Base-by-base conservation (phyloP, 768 basidiomycete species). In the Kwoniella botswanensis region DNA sequence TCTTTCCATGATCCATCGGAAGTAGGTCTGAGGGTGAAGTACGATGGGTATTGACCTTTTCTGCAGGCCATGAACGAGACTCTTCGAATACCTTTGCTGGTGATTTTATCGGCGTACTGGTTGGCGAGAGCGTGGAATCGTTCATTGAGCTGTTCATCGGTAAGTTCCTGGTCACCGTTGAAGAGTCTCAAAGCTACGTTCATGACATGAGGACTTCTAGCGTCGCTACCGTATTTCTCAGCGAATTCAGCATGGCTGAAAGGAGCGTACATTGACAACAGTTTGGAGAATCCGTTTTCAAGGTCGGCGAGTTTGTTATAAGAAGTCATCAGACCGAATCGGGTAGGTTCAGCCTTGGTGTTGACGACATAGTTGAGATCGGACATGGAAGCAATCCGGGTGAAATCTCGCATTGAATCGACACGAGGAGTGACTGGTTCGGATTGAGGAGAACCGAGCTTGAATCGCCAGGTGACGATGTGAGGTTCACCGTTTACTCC, bases 311-410 rank as follows among this genome's bases (percentile, higher is more conserved):
- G 83, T 82, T 91, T 90, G 63, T 90, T 89, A 88, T 93, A 98
- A 1, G 94, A 93, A 42, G 94, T 91, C 75, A 98, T 92, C 35
- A 92, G 92, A 74, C 97, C 97, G 72, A 88, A 92, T 57, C 97
- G 92, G 50, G 92, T 85, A 24, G 97, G 96, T 80, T 98, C 94
- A 6, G 90, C 88, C 82, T 79, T 81, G 65, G 91, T 89, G 72
- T 89, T 90, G 84, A 98, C 93, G 84, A 98, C 87, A 84, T 94
- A 98, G 57, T 91, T 93, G 74, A 99, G 86, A 82, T 99, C 97
- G 78, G 94, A 96, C 79, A 98, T 95, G 18, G 94, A 97, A 21
- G 90, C 95, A 70, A 93, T 90, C 71, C 97, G 89, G 67, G 88
- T 89, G 77, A 89, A 86, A 77, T 90, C 88, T 65, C 68, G 70